Conservation (phyloP, 2,329 filamentous ascomycete species). For the Ophiosphaerella narmari region DNA sequence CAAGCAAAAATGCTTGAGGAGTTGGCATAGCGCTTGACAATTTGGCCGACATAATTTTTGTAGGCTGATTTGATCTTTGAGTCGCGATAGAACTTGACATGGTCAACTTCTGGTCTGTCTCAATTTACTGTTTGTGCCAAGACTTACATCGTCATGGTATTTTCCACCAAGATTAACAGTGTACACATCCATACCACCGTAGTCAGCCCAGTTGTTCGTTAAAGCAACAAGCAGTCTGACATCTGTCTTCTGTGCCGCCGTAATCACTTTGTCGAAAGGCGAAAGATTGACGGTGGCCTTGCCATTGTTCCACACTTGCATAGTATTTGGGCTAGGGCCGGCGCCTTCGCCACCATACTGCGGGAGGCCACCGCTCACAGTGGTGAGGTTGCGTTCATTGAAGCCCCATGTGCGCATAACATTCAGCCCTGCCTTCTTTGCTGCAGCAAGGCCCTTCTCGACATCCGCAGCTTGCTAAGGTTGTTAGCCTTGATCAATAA, state of each 20-base stretch:
- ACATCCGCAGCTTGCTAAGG: constrained; percentile 54
- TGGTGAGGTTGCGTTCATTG: constrained; percentile 61
- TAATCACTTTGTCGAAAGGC: constrained; percentile 58
- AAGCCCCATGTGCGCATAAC: constrained; percentile 64
- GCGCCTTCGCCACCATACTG: constrained; percentile 58
- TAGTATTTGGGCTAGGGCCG: constrained; percentile 51
- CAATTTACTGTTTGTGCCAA: neutral
- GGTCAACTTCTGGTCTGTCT: neutral
- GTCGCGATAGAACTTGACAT: constrained; percentile 42
- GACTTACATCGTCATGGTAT: constrained; percentile 56
- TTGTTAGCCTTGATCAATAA: constrained; percentile 2
- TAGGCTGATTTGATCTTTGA: constrained; percentile 58
- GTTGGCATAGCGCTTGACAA: constrained; percentile 56
- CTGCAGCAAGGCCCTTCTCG: constrained; percentile 53
- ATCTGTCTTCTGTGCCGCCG: constrained; percentile 54
- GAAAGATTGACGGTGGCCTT: constrained; percentile 51
- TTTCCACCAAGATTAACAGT: constrained; percentile 59
- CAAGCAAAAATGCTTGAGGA: constrained; percentile 59
- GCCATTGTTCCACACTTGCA: constrained; percentile 54
- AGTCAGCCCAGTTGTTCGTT: constrained; percentile 65
- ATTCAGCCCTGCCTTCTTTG: constrained; percentile 55
- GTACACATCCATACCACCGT: constrained; percentile 64
- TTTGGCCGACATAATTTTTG: constrained; percentile 54
- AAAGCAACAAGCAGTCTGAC: constrained; percentile 61
- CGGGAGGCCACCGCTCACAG: constrained; percentile 51